phyloP scores from a whole-genome alignment of 805 yeast species.

The Candida ulmi region DNA sequence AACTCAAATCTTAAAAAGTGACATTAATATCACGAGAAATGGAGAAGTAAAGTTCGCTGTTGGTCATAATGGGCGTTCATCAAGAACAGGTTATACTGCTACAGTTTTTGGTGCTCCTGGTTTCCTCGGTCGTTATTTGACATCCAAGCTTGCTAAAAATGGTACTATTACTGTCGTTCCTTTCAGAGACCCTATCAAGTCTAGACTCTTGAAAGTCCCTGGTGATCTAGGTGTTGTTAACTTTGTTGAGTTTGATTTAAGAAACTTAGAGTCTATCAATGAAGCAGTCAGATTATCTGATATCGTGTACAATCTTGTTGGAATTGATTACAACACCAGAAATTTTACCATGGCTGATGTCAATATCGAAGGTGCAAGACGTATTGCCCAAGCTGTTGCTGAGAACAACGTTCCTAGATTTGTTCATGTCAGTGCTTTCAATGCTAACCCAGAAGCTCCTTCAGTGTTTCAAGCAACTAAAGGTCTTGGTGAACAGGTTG shows the following conservation, averaged over 20 bases:
- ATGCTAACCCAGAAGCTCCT: conserved; percentile 61
- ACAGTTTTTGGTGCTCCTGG: conserved; percentile 85
- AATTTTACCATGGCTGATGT: conserved; percentile 80
- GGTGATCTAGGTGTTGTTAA: conserved; percentile 89
- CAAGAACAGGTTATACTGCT: conserved; percentile 84
- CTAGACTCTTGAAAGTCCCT: conserved; percentile 70
- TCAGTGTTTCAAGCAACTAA: conserved; percentile 76
- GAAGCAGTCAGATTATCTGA: conserved; percentile 77
- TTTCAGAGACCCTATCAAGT: conserved; percentile 74
- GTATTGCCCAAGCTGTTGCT: conserved; percentile 69
- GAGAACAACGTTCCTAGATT: conserved; percentile 68
- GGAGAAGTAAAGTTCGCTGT: conserved; percentile 70
- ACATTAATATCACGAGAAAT: conserved; percentile 62
- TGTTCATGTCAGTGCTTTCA: conserved; percentile 75
- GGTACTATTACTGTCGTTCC: conserved; percentile 77
- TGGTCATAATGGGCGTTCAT: conserved; percentile 79
- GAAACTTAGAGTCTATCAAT: conserved; percentile 71
- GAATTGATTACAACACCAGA: conserved; percentile 71
- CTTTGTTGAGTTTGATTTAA: conserved; percentile 74
- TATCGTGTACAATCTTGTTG: conserved; percentile 75
- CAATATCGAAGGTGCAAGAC: conserved; percentile 70
- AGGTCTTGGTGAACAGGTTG: conserved; percentile 71
- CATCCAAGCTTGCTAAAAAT: conserved; percentile 70
- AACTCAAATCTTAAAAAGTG: conserved; percentile 34
- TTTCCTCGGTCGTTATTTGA: conserved; percentile 67